These are phyloP conservation scores for Trichoderma sp. DNA, from an alignment of 2,329 filamentous ascomycete species.

Conservation along the genomic window DNA sequence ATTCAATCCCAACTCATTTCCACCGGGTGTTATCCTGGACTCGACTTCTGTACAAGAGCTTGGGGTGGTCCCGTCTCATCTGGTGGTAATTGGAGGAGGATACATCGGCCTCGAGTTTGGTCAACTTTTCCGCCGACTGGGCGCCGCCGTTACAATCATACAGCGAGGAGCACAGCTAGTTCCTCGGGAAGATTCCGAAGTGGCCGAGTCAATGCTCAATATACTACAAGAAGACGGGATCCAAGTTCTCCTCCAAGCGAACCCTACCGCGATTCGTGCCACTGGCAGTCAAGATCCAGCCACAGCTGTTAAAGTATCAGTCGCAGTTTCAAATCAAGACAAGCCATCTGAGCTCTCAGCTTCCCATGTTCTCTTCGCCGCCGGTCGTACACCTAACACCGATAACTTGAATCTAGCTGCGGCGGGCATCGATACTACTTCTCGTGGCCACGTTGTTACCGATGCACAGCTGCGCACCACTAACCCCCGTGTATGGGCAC, in stretches of 20 bases:
- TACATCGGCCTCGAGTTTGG: conserved; percentile 59
- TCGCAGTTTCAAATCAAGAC: conserved; percentile 30
- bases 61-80: conserved; percentile 47
- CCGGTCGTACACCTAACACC: conserved; percentile 56
- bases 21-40: conserved; percentile 42
- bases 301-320: conserved; percentile 29
- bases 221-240: conserved; percentile 54
- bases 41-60: conserved; percentile 55
- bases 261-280: conserved; percentile 31
- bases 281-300: neutral
- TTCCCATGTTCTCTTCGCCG: conserved; percentile 55
- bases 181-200: conserved; percentile 52
- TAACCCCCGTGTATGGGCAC: conserved; percentile 48
- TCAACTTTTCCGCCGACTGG: conserved; percentile 55
- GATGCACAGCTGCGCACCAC: conserved; percentile 51
- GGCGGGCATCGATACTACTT: conserved; percentile 47
- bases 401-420: conserved; percentile 47
- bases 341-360: neutral
- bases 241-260: conserved; percentile 45
- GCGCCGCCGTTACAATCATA: conserved; percentile 53
- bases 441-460: conserved; percentile 49
- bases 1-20: conserved; percentile 35
- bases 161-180: conserved; percentile 50
- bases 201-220: conserved; percentile 47
- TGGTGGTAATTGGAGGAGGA: conserved; percentile 57